Conservation (phyloP, 176 grass and related monocot species). For the Musa itinerans region DNA sequence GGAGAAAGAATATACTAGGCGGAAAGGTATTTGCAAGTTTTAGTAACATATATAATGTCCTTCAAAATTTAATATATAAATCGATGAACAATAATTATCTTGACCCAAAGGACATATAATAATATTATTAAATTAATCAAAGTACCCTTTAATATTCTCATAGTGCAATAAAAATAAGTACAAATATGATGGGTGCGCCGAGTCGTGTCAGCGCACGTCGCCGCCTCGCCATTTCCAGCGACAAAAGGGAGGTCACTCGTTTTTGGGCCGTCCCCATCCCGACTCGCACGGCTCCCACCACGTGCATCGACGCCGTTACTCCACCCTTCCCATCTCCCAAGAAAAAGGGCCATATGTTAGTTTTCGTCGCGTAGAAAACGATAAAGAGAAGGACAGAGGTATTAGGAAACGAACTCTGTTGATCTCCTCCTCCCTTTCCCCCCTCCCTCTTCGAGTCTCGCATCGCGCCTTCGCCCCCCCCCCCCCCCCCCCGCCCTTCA, state of each 20-base stretch:
- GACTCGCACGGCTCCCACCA: conserved; percentile 1
- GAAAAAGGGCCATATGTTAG: neutral
- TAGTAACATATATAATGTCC: too few species aligned
- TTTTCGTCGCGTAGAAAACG: too few species aligned
- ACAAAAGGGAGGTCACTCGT: neutral
- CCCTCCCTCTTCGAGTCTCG: neutral
- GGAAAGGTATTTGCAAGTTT: too few species aligned
- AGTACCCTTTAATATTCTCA: too few species aligned
- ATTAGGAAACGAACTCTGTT: too few species aligned
- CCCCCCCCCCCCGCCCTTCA: neutral
- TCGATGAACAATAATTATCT: neutral
- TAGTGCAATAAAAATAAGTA: too few species aligned
- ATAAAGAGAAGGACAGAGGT: too few species aligned
- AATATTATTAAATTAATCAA: too few species aligned
- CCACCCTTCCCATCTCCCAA: neutral
- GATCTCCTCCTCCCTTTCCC: too few species aligned
- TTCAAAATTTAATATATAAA: neutral
- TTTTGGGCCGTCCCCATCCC: neutral
- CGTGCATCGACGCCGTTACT: conserved; percentile 10
- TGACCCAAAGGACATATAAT: too few species aligned
- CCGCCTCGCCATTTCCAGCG: neutral
- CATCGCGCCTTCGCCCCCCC: neutral
- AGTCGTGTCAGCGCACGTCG: neutral
- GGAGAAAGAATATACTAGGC: too few species aligned
- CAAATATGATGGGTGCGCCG: too few species aligned